Evolutionary conservation across 2,329 filamentous ascomycete species (phyloP), one percentile per base, ranked within the genome.

Genomic region (Pseudocercospora fijiensis): DNA sequence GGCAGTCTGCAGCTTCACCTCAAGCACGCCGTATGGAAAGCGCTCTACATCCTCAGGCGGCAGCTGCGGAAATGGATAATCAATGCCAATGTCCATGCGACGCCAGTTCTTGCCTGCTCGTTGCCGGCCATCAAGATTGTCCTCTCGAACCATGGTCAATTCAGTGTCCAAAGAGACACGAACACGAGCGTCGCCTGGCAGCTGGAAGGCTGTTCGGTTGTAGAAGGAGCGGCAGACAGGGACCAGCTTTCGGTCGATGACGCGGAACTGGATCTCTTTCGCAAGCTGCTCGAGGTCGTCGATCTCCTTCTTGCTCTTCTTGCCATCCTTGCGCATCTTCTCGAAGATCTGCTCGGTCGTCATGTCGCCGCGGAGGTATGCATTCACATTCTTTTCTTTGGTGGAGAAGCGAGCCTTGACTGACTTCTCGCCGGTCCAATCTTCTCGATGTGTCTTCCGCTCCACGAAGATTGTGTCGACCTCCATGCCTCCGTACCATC

Each of bases 351-450:
- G 88, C 41, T 89, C 87, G 0, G 95, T 93, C 1, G 92, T 91
- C 74, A 96, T 84, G 71, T 92, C 88, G 60, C 95, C 95, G 57
- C 84, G 84, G 78, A 99, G 82, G 76, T 93, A 99, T 13, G 91
- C 85, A 74, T 98, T 98, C 74, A 99, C 90, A 67, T 97, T 91
- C 84, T 99, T 99, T 81, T 99, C 95, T 81, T 99, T 98, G 68
- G 95, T 84, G 8, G 90, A 85, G 75, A 99, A 99, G 49, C 95
- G 90, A 49, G 95, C 94, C 81, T 99, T 99, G 79, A 99, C 95
- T 1, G 94, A 98, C 80, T 98, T 96, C 77, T 99, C 95, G 63
- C 95, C 95, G 0, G 95, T 99, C 95, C 95, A 99, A 77, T 99
- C 95, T 78, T 99, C 95, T 43, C 95, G 89, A 81, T 99, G 95